Evolutionary conservation across 352 stramenopile species (phyloP).

Genomic region (Phytophthora pistaciae): DNA sequence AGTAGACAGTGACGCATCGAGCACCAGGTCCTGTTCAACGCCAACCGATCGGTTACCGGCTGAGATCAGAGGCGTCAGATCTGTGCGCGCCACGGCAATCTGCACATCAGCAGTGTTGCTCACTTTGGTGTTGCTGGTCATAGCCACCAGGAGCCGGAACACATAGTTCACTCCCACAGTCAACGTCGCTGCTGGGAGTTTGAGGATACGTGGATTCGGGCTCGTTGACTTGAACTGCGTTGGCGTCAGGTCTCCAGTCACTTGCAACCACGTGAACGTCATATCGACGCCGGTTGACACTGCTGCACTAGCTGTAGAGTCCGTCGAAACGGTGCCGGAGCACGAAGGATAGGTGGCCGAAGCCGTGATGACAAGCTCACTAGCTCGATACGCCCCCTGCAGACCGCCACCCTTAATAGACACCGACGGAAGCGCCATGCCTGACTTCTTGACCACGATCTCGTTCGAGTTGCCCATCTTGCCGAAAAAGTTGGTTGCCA

Average conservation of each 20-base stretch:
- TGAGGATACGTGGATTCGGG: slow-evolving; percentile 60
- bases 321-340: slow-evolving; percentile 23
- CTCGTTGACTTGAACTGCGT: slow-evolving; percentile 61
- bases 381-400: slow-evolving; percentile 50
- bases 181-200: slow-evolving; percentile 55
- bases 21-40: slow-evolving; percentile 55
- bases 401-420: slow-evolving; percentile 56
- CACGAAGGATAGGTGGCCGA: slow-evolving; percentile 58
- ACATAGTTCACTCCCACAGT: slow-evolving; percentile 66
- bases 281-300: slow-evolving; percentile 45
- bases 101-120: slow-evolving; percentile 62
- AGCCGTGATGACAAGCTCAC: slow-evolving; percentile 52
- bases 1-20: slow-evolving; percentile 61
- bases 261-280: slow-evolving; percentile 65
- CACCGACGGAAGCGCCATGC: slow-evolving; percentile 60
- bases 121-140: slow-evolving; percentile 53
- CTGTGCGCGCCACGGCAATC: slow-evolving; percentile 51
- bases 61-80: slow-evolving; percentile 45
- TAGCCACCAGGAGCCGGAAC: slow-evolving; percentile 64
- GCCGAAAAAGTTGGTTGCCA: slow-evolving; percentile 63
- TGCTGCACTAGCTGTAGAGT: slow-evolving; percentile 17
- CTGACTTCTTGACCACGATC: slow-evolving; percentile 56
- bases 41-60: slow-evolving; percentile 61
- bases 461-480: slow-evolving; percentile 49
- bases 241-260: slow-evolving; percentile 47